phyloP scores from a whole-genome alignment of 768 basidiomycete genomes.

The Tephrocybe sp. region DNA sequence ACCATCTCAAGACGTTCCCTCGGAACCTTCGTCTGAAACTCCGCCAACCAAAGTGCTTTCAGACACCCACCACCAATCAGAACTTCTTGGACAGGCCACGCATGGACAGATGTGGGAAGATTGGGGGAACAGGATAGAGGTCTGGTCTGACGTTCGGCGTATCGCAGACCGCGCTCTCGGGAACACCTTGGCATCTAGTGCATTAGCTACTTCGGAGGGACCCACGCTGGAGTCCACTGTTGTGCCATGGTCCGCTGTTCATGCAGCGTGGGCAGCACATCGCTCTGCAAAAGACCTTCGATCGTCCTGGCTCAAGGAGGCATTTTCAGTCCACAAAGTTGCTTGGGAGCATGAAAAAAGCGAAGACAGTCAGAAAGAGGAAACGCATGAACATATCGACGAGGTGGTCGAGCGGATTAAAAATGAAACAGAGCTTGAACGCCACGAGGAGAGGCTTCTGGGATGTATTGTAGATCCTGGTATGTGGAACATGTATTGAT shows the following conservation, averaged over 20 bases:
- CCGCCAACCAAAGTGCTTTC: neutral
- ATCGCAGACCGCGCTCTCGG: constrained; percentile 80
- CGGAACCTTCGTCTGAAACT: constrained; percentile 10
- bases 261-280: constrained; percentile 62
- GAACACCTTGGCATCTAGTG: constrained; percentile 45
- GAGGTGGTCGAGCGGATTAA: constrained; percentile 76
- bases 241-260: constrained; percentile 66
- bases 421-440: constrained; percentile 71
- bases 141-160: constrained; percentile 66
- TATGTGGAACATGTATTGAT: constrained; percentile 30
- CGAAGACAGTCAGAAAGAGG: constrained; percentile 35
- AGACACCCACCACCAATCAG: neutral
- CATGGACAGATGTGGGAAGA: constrained; percentile 47
- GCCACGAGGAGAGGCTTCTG: constrained; percentile 78
- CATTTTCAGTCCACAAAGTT: constrained; percentile 28
- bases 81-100: constrained; percentile 4
- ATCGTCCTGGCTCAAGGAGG: constrained; percentile 59
- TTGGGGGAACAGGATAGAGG: constrained; percentile 69
- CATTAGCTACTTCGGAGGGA: constrained; percentile 28
- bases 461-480: constrained; percentile 85
- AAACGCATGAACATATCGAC: constrained; percentile 46
- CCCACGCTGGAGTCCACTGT: constrained; percentile 51
- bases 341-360: constrained; percentile 25
- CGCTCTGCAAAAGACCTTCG: constrained; percentile 49
- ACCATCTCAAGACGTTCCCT: constrained; percentile 5